Conservation (phyloP, 805 yeast species). For the Ogataea neopini region DNA sequence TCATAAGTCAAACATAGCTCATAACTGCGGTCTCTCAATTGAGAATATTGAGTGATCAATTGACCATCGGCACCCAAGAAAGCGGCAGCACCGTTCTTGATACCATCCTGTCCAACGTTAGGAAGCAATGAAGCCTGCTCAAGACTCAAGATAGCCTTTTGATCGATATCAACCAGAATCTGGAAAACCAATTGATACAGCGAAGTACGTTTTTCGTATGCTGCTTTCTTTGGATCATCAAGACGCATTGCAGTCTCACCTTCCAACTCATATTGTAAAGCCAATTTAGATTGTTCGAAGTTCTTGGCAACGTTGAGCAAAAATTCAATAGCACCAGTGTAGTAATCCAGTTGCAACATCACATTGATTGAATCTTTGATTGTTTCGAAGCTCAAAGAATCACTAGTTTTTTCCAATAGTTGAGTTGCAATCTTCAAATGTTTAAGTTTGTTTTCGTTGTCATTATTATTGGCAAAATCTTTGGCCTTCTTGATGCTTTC, state of each 20-base stretch:
- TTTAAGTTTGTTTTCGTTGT: conserved; percentile 63
- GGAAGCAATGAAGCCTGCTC: conserved; percentile 29
- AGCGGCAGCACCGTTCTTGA: conserved; percentile 15
- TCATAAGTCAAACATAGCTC: conserved; percentile 67
- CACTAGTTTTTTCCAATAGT: conserved; percentile 77
- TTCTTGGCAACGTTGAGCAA: conserved; percentile 74
- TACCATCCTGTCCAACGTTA: conserved; percentile 13
- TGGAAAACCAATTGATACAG: conserved; percentile 76
- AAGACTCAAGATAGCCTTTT: conserved; percentile 49
- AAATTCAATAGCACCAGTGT: conserved; percentile 83
- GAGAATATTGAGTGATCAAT: conserved; percentile 50
- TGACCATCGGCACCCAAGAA: conserved; percentile 35
- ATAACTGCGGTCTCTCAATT: conserved; percentile 71
- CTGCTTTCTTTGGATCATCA: conserved; percentile 51
- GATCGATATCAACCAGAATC: conserved; percentile 71
- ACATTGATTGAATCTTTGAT: conserved; percentile 78
- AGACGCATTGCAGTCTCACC: conserved; percentile 27
- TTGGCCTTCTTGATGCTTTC: conserved; percentile 89
- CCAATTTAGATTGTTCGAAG: conserved; percentile 60
- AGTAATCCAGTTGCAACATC: conserved; percentile 75
- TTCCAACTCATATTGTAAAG: conserved; percentile 55
- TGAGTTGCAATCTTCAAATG: conserved; percentile 74
- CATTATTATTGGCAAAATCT: conserved; percentile 67
- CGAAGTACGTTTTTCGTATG: conserved; percentile 53
- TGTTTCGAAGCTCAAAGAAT: conserved; percentile 73